phyloP scores from a whole-genome alignment of 208 protist genomes.

The Wallacemonas sp. region DNA sequence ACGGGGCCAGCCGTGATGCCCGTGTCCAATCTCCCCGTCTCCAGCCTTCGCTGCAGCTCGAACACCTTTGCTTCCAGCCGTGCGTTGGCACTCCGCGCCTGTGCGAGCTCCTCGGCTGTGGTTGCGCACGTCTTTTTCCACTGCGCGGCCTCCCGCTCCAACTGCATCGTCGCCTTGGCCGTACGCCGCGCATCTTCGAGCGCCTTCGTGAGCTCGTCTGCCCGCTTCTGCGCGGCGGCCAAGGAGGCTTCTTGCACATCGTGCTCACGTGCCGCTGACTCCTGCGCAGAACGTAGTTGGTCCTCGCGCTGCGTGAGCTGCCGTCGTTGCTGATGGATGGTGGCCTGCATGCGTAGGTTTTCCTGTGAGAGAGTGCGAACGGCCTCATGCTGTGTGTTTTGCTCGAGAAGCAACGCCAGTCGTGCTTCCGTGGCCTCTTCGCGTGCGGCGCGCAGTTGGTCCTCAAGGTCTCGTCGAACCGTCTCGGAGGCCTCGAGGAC shows the following conservation, averaged over 20 bases:
- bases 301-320: not conserved
- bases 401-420: not conserved
- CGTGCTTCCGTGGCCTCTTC: not conserved
- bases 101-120: constrained; percentile 8
- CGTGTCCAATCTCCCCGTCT: not conserved
- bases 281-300: not conserved
- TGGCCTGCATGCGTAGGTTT: not conserved
- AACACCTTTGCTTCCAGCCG: constrained; percentile 19
- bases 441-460: constrained; percentile 8
- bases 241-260: not conserved
- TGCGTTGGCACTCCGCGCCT: constrained; percentile 10
- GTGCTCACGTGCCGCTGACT: not conserved
- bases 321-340: constrained; percentile 2
- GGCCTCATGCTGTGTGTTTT: not conserved
- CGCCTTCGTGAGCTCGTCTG: not conserved
- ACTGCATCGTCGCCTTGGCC: not conserved
- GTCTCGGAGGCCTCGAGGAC: constrained; percentile 15
- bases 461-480: constrained; percentile 5
- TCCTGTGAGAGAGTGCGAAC: not conserved
- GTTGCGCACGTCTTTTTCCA: not conserved
- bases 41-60: constrained; percentile 7
- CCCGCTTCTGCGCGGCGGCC: not conserved
- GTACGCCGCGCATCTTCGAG: not conserved
- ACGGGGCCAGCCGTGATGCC: constrained; percentile 7
- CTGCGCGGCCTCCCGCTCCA: not conserved